Evolutionary conservation across 2,329 filamentous ascomycete species (phyloP).

Genomic region (Diaporthe sp.): DNA sequence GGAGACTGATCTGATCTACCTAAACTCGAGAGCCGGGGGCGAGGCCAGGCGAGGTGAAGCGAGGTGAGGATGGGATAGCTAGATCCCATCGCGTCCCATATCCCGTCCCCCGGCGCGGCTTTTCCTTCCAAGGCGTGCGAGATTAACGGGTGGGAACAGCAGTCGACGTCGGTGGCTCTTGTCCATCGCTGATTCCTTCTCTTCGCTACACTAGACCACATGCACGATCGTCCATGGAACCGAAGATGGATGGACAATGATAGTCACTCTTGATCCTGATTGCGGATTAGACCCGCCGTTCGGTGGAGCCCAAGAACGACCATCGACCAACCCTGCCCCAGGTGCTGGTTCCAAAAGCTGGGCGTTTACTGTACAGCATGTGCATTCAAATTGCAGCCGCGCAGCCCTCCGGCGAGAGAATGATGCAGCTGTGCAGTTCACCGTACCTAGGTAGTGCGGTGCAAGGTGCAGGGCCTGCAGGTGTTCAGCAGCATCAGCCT

Average conservation of each 20-base stretch:
- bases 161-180: not conserved
- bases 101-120: not conserved
- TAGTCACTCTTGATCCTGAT: conserved; percentile 8
- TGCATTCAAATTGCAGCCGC: not conserved
- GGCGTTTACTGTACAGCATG: not conserved
- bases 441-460: not conserved
- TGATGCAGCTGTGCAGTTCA: not conserved
- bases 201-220: not conserved
- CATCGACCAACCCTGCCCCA: not conserved
- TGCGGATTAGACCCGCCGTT: not conserved
- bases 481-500: not conserved
- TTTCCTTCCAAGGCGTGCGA: not conserved
- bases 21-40: not conserved
- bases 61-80: not conserved
- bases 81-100: not conserved
- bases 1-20: not conserved
- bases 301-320: not conserved
- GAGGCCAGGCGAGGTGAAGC: not conserved
- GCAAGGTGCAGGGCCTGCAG: not conserved
- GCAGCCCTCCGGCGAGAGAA: not conserved
- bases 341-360: not conserved
- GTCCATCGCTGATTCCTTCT: conserved; percentile 5
- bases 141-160: not conserved
- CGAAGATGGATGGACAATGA: not conserved
- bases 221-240: not conserved